Evolutionary conservation across 164 flowering plant genomes (phyloP).

Genomic region (Litsea cubeba): DNA sequence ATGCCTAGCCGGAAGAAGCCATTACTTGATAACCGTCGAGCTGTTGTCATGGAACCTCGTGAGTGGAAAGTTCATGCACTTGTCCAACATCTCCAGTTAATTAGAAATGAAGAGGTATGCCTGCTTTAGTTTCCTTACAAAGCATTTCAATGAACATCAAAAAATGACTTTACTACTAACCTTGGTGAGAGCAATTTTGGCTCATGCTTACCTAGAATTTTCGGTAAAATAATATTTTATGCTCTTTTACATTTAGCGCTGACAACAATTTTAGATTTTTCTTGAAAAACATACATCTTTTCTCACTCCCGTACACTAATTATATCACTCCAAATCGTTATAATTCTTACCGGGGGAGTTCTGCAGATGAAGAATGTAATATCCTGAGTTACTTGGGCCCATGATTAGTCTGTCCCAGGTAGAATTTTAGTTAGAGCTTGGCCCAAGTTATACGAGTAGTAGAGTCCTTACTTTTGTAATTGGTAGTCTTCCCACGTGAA

Average conservation of each 20-base stretch:
- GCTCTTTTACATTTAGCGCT: no score
- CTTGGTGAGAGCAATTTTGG: background rate
- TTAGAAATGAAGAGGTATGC: slow-evolving; percentile 63
- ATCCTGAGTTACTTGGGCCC: no score
- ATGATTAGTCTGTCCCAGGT: no score
- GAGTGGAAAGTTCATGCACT: slow-evolving; percentile 55
- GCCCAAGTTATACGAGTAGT: no score
- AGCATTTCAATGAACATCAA: background rate
- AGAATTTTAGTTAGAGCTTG: no score
- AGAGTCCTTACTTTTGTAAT: no score
- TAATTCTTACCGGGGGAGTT: background rate
- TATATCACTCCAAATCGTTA: background rate
- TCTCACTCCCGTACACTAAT: background rate
- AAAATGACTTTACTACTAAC: background rate
- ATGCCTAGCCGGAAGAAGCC: slow-evolving; percentile 33
- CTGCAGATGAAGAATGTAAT: slow-evolving; percentile 64
- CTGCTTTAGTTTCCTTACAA: background rate
- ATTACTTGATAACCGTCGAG: slow-evolving; percentile 49
- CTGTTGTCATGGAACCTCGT: slow-evolving; percentile 77
- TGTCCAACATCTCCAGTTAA: slow-evolving; percentile 60
- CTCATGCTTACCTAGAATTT: background rate
- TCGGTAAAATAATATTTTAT: background rate
- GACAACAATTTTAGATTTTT: no score
- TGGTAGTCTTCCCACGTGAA: no score
- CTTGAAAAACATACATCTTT: no score